phyloP scores from a whole-genome alignment of 108 stramenopile genomes.

The Nitzschia sp. region DNA sequence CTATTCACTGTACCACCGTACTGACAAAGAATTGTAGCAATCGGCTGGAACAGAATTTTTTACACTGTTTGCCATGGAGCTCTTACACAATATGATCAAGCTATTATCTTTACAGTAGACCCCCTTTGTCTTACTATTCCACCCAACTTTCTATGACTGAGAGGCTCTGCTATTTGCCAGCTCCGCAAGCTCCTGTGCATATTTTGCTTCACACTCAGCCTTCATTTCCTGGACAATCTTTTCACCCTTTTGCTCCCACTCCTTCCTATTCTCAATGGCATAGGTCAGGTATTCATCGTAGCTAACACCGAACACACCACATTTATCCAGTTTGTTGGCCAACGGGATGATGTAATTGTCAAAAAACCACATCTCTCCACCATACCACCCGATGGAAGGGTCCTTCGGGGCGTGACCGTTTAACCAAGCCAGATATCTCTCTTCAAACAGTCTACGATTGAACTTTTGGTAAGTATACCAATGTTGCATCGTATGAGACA shows the following conservation, averaged over 20 bases:
- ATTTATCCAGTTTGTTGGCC: conserved; percentile 41
- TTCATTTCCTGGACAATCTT: conserved; percentile 13
- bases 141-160: too few species aligned
- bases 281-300: conserved; percentile 26
- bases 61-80: too few species aligned
- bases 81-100: too few species aligned
- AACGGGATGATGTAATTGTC: conserved; percentile 36
- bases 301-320: conserved; percentile 45
- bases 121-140: too few species aligned
- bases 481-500: conserved; percentile 52
- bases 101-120: too few species aligned
- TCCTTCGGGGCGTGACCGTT: conserved; percentile 31
- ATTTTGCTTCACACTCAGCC: conserved; percentile 2
- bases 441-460: conserved; percentile 47
- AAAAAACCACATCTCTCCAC: conserved; percentile 54
- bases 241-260: conserved; percentile 18
- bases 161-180: too few species aligned
- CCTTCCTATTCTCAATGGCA: conserved; percentile 16
- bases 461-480: conserved; percentile 46
- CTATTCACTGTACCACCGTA: too few species aligned
- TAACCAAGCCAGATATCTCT: conserved; percentile 35
- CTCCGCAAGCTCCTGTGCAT: conserved; percentile 4
- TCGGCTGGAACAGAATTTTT: too few species aligned
- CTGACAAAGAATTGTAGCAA: too few species aligned
- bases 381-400: conserved; percentile 49